Percentiles rank a stretch among this genome's conserved stretches.
Evolutionary conservation across 2,329 filamentous ascomycete species (phyloP).

Genomic region (Monilinia vaccinii-corymbosi): DNA sequence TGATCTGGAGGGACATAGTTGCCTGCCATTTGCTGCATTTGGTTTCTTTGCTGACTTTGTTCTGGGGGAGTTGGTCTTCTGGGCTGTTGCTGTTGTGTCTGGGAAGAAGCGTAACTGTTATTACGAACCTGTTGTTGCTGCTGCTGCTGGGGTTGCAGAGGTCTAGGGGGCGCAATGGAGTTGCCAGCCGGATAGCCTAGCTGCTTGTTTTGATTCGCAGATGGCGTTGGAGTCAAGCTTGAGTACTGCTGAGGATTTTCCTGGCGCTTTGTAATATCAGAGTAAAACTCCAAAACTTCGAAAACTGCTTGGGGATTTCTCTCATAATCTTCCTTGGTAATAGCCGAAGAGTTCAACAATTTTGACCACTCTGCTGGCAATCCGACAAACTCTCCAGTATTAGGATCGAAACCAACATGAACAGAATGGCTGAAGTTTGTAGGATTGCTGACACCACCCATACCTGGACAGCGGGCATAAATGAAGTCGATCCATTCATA

Average conservation of each 20-base stretch:
- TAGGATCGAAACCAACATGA: slow-evolving; percentile 93
- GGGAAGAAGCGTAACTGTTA: slow-evolving; percentile 32
- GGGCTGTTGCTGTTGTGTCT: slow-evolving; percentile 11
- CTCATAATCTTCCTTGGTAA: slow-evolving; percentile 97
- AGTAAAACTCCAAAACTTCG: slow-evolving; percentile 78
- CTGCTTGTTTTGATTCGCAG: slow-evolving; percentile 51
- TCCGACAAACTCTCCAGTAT: slow-evolving; percentile 90
- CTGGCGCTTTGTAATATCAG: slow-evolving; percentile 67
- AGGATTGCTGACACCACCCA: slow-evolving; percentile 96
- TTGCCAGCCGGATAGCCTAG: slow-evolving; percentile 44
- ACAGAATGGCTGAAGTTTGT: slow-evolving; percentile 97
- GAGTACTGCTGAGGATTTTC: slow-evolving; percentile 63
- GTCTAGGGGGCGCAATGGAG: slow-evolving; percentile 60
- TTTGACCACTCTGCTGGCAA: slow-evolving; percentile 96
- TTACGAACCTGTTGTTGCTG: slow-evolving; percentile 26
- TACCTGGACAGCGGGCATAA: slow-evolving; percentile 90
- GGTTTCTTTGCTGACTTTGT: slow-evolving; percentile 44
- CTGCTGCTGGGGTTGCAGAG: slow-evolving; percentile 42
- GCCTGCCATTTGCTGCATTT: slow-evolving; percentile 47
- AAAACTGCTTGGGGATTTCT: slow-evolving; percentile 84
- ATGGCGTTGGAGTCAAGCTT: slow-evolving; percentile 58
- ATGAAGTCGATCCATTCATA: slow-evolving; percentile 99
- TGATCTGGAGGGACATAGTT: slow-evolving; percentile 44
- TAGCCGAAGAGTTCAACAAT: slow-evolving; percentile 87
- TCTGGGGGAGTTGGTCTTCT: slow-evolving; percentile 39